Conservation (phyloP, 2,329 filamentous ascomycete species). For the Claviceps purpurea region DNA sequence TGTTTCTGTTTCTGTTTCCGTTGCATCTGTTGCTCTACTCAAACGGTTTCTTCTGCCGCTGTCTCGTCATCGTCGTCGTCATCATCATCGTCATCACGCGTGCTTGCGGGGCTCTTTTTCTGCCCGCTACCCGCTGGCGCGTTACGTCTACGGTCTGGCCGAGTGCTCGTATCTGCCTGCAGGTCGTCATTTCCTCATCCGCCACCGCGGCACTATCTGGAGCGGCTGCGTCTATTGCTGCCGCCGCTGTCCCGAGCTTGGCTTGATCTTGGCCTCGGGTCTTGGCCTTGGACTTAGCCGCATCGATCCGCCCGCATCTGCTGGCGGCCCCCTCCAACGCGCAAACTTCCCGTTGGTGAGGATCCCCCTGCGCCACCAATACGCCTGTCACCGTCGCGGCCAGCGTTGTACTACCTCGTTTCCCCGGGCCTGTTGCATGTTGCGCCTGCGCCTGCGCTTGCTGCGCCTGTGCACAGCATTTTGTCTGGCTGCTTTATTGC, state of each 20-base stretch:
- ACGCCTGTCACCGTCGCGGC: neutral
- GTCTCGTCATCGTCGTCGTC: neutral
- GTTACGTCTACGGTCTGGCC: neutral
- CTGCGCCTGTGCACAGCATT: neutral
- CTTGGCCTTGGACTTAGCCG: neutral
- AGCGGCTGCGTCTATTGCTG: neutral
- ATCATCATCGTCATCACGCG: neutral
- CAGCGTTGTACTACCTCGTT: neutral
- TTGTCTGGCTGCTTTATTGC: neutral
- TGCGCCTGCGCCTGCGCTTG: neutral
- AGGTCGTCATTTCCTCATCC: neutral
- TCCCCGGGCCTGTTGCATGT: neutral
- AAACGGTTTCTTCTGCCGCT: neutral
- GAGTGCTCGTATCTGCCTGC: neutral
- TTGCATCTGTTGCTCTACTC: neutral
- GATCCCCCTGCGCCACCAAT: neutral
- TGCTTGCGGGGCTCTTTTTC: conserved; percentile 5
- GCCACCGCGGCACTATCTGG: neutral
- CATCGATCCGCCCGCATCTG: neutral
- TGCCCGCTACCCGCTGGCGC: neutral
- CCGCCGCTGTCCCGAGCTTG: neutral
- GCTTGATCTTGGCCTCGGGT: neutral
- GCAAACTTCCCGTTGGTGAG: neutral
- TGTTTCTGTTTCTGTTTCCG: neutral
- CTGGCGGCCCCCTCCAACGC: neutral